Percentiles rank a stretch among this genome's conserved stretches.
These are phyloP conservation scores for Solanum tarijense DNA, from an alignment of 257 asterid genomes.

Conservation along the genomic window DNA sequence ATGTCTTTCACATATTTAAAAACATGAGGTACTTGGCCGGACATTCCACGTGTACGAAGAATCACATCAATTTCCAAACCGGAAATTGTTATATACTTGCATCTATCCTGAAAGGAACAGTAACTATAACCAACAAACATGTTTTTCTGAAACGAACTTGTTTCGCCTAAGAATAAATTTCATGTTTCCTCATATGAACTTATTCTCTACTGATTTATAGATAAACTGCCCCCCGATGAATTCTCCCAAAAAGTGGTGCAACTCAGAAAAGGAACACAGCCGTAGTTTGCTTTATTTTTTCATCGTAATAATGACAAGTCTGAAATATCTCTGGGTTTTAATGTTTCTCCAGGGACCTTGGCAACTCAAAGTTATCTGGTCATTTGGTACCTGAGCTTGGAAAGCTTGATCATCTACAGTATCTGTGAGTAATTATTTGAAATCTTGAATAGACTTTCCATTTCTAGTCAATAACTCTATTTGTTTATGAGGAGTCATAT, in stretches of 20 bases:
- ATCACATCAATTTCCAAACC: background rate
- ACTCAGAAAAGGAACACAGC: background rate
- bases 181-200: background rate
- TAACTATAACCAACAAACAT: background rate
- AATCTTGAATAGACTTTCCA: background rate
- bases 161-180: background rate
- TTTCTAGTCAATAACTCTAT: background rate
- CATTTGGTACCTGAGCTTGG: conserved; percentile 67
- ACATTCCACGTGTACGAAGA: background rate
- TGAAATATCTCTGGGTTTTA: background rate
- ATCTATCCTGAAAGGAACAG: background rate
- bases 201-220: background rate
- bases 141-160: background rate
- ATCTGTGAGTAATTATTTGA: conserved; percentile 42
- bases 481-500: background rate
- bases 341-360: conserved; percentile 50
- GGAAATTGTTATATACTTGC: background rate
- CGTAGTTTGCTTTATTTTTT: background rate
- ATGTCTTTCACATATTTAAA: background rate
- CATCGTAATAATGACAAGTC: background rate
- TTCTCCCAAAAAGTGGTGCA: background rate
- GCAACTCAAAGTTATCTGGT: conserved; percentile 67
- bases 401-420: conserved; percentile 59
- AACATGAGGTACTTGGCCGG: background rate
- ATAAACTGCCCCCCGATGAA: background rate